Evolutionary conservation across 2,329 filamentous ascomycete species (phyloP).

Genomic region (Neophaeococcomyces aloes): DNA sequence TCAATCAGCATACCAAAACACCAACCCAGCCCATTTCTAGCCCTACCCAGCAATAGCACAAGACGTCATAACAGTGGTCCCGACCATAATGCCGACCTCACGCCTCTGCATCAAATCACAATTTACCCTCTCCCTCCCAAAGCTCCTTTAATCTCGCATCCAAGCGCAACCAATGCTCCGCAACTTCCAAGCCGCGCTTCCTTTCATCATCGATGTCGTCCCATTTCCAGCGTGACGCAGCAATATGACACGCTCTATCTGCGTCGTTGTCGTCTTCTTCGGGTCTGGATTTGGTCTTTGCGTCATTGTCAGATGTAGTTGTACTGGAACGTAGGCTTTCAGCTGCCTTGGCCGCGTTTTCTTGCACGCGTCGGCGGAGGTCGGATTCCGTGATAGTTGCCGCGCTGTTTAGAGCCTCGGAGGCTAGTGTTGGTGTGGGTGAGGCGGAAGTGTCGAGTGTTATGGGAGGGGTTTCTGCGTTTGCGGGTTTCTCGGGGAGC

Average conservation of each 20-base stretch:
- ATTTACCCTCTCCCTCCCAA: slow-evolving; percentile 2
- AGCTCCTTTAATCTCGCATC: slow-evolving; percentile 40
- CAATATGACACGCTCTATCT: slow-evolving; percentile 23
- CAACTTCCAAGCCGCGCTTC: slow-evolving; percentile 43
- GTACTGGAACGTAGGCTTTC: slow-evolving; percentile 21
- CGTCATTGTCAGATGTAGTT: no score
- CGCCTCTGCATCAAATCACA: neutral
- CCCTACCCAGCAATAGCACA: no score
- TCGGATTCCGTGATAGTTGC: slow-evolving; percentile 22
- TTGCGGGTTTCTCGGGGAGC: slow-evolving; percentile 44
- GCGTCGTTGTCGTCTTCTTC: slow-evolving; percentile 25
- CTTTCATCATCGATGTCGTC: slow-evolving; percentile 50
- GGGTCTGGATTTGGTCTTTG: no score
- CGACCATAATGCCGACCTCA: no score
- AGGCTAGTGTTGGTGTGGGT: no score
- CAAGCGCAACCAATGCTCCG: slow-evolving; percentile 44
- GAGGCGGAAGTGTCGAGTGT: slow-evolving; percentile 12
- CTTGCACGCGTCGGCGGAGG: slow-evolving; percentile 13
- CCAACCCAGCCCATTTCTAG: no score
- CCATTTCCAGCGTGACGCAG: slow-evolving; percentile 46
- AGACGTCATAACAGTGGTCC: no score
- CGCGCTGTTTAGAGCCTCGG: no score
- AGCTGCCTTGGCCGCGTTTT: slow-evolving; percentile 22
- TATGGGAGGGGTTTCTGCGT: neutral
- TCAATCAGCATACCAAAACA: no score